Conservation (phyloP, 2,329 filamentous ascomycete genomes). For the Phyllosticta capitalensis region DNA sequence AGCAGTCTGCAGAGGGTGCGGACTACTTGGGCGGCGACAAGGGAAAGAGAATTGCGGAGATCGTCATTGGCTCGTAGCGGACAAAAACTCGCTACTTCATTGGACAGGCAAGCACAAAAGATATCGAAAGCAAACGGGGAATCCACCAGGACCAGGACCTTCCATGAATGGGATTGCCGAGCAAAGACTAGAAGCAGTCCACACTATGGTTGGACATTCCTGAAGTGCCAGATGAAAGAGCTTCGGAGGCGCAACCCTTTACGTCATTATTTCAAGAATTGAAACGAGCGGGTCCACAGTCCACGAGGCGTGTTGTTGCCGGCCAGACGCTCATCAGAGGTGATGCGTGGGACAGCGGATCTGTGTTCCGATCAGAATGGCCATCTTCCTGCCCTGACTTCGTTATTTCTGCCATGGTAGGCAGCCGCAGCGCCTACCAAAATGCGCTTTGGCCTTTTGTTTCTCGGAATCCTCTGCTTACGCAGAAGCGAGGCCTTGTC, state of each 20-base stretch:
- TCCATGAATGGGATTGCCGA: background rate
- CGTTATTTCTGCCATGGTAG: background rate
- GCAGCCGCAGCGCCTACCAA: background rate
- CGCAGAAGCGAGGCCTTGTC: background rate
- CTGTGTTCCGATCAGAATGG: too few species aligned
- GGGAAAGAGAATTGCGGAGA: slow-evolving; percentile 26
- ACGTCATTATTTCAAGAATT: too few species aligned
- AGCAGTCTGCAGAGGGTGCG: slow-evolving; percentile 17
- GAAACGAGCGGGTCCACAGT: too few species aligned
- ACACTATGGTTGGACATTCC: too few species aligned
- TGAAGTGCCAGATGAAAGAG: too few species aligned
- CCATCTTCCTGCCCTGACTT: background rate
- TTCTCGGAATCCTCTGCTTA: background rate
- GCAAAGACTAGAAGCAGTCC: too few species aligned
- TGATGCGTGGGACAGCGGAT: too few species aligned
- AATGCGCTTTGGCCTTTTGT: background rate
- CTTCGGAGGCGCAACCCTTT: too few species aligned
- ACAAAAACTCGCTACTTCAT: background rate
- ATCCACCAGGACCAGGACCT: background rate
- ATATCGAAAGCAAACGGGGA: background rate
- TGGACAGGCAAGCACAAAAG: background rate
- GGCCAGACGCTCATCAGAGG: too few species aligned
- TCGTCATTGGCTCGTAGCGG: slow-evolving; percentile 17
- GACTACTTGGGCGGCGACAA: slow-evolving; percentile 30
- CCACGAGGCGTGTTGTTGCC: too few species aligned